Base-by-base conservation (phyloP, 306 rosid species). In the Cucurbita pepo region DNA sequence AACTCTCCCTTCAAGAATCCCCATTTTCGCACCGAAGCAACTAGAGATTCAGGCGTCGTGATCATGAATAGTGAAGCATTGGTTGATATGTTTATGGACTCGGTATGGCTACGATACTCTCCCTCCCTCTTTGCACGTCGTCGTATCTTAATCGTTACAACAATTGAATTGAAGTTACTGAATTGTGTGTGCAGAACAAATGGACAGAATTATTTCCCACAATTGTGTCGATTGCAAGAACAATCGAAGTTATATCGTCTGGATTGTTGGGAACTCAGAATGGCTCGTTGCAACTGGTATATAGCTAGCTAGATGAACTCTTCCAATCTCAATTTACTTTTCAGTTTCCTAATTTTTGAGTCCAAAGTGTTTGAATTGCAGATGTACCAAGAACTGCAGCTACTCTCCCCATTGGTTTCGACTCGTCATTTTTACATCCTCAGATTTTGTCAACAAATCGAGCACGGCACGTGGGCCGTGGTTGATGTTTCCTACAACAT, bases 361-460 rank as follows among this genome's bases (percentile, higher is more conserved):
- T 25, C 59, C 11, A 53, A n/a, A 25, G 13, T 55, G 19, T 56
- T 71, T 21, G 72, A 53, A 34, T 56, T 78, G 34, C 79, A 93
- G 98, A 90, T 93, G 96, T 82, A 93, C 66, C 88, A 80, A 72
- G 98, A 93, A 78, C 57, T 88, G 85, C 97, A 86, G 79, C 85
- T 86, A 75, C 94, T 88, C 66, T 84, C 98, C 34, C 97, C 97
- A 21, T 80, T 90, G 77, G 97, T 87, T 56, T 83, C 96, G 21
- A 90, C 96, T 18, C 75, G 97, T 45, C 93, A 87, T 21, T 93
- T 93, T 81, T 88, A 86, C 79, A 80, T 87, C 73, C 89, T 93
- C 54, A 90, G 97, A n/a, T 82, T 77, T 54, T 90, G 97, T 79
- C 97, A 85, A 60, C 97, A 90, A 85, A 89, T 93, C 5, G 96